These are phyloP conservation scores for Tolypocladium pustulatum DNA, from an alignment of 2,329 filamentous ascomycete species.

Conservation along the genomic window DNA sequence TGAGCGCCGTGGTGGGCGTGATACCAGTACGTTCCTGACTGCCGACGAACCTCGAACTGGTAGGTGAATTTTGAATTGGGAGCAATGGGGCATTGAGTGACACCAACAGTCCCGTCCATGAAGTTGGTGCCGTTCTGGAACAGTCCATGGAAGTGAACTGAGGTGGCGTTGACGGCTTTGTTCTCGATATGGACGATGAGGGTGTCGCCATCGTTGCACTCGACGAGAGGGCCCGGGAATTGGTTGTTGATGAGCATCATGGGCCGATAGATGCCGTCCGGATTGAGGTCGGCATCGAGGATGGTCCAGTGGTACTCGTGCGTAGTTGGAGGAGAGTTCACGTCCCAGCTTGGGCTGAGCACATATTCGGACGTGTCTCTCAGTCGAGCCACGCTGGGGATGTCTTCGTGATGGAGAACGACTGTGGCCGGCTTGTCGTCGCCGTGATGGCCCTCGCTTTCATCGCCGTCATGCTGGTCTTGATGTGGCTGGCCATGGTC, in stretches of 20 bases:
- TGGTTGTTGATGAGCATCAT: conserved; percentile 65
- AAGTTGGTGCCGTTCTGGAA: conserved; percentile 65
- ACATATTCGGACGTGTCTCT: conserved; percentile 39
- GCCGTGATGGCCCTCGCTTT: background rate
- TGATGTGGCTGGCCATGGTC: background rate
- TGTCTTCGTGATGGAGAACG: conserved; percentile 13
- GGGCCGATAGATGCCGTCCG: conserved; percentile 45
- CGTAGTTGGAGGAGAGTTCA: conserved; percentile 32
- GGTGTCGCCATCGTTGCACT: conserved; percentile 63
- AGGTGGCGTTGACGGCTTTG: conserved; percentile 52
- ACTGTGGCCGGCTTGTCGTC: background rate
- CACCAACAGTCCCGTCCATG: conserved; percentile 62
- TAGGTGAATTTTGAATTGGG: conserved; percentile 55
- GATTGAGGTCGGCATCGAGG: conserved; percentile 44
- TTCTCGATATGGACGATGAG: conserved; percentile 62
- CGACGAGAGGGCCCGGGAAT: conserved; percentile 64
- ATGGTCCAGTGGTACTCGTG: conserved; percentile 54
- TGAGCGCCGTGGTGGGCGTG: conserved; percentile 57
- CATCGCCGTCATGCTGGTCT: background rate
- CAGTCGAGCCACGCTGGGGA: conserved; percentile 12
- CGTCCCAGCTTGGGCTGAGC: conserved; percentile 46
- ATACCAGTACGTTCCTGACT: conserved; percentile 45
- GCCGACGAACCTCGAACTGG: conserved; percentile 49
- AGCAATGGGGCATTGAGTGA: conserved; percentile 57
- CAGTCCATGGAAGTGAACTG: conserved; percentile 68